These are phyloP conservation scores for Hordeum pubiflorum DNA, from an alignment of 202 grass and related monocot genomes.

Conservation along the genomic window DNA sequence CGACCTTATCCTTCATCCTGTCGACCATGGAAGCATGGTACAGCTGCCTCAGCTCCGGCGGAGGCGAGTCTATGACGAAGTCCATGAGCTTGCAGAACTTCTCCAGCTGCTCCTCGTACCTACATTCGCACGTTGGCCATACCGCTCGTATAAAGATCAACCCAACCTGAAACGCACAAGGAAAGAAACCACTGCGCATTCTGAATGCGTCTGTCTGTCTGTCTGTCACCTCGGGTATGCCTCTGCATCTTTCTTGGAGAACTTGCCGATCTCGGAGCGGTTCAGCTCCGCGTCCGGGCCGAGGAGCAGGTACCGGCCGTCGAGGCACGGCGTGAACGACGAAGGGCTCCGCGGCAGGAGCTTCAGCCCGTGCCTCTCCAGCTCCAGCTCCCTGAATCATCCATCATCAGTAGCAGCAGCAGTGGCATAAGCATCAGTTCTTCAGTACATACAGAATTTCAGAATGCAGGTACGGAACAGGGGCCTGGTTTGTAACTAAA, in stretches of 20 bases:
- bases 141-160: neutral
- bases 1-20: slow-evolving; percentile 78
- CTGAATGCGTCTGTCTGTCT: neutral
- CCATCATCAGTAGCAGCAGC: neutral
- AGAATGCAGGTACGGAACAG: slow-evolving; percentile 11
- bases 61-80: slow-evolving; percentile 72
- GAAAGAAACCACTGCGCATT: neutral
- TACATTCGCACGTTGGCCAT: slow-evolving; percentile 20
- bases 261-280: slow-evolving; percentile 85
- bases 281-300: slow-evolving; percentile 76
- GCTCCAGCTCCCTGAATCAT: slow-evolving; percentile 36
- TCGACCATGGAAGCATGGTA: slow-evolving; percentile 42
- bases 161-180: neutral
- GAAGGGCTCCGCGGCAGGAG: slow-evolving; percentile 76
- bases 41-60: slow-evolving; percentile 67
- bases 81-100: slow-evolving; percentile 89
- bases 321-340: slow-evolving; percentile 87
- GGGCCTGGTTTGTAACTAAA: neutral
- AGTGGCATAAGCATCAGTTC: neutral
- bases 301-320: slow-evolving; percentile 72
- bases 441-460: neutral
- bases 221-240: slow-evolving; percentile 62
- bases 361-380: slow-evolving; percentile 86
- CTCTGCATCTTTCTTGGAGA: slow-evolving; percentile 75
- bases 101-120: slow-evolving; percentile 67